Evolutionary conservation across 768 basidiomycete genomes (phyloP).

Genomic region (Lepiota subincarnata): DNA sequence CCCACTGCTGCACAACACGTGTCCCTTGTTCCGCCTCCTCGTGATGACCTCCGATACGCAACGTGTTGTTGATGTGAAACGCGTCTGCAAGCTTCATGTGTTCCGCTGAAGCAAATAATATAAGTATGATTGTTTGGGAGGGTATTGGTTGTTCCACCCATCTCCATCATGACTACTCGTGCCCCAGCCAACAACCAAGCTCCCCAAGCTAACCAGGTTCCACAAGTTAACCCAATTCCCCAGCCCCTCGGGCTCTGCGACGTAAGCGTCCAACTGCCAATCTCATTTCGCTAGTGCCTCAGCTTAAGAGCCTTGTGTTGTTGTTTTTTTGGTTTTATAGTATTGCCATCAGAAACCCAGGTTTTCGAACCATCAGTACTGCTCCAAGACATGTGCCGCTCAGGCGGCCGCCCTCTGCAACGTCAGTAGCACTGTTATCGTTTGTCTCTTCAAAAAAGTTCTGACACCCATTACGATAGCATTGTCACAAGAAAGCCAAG

Average conservation of each 20-base stretch:
- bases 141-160: background rate
- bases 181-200: conserved; percentile 22
- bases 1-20: background rate
- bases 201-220: conserved; percentile 22
- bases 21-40: conserved; percentile 8
- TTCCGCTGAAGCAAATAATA: conserved; percentile 15
- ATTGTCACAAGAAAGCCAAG: conserved; percentile 59
- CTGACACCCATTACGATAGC: conserved; percentile 22
- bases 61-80: conserved; percentile 11
- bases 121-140: background rate
- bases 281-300: conserved; percentile 7
- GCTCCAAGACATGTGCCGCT: conserved; percentile 51
- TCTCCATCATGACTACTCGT: conserved; percentile 24
- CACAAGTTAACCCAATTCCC: conserved; percentile 18
- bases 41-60: background rate
- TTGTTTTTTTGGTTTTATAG: too few relatives aligned
- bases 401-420: conserved; percentile 43
- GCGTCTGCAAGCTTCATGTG: conserved; percentile 22
- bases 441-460: background rate
- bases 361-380: conserved; percentile 41
- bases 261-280: conserved; percentile 22
- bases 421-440: conserved; percentile 28
- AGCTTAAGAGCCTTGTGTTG: too few relatives aligned
- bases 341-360: conserved; percentile 49
- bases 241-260: conserved; percentile 35